These are phyloP conservation scores for Volvox africanus DNA, from an alignment of 139 green algal genomes.

Conservation along the genomic window DNA sequence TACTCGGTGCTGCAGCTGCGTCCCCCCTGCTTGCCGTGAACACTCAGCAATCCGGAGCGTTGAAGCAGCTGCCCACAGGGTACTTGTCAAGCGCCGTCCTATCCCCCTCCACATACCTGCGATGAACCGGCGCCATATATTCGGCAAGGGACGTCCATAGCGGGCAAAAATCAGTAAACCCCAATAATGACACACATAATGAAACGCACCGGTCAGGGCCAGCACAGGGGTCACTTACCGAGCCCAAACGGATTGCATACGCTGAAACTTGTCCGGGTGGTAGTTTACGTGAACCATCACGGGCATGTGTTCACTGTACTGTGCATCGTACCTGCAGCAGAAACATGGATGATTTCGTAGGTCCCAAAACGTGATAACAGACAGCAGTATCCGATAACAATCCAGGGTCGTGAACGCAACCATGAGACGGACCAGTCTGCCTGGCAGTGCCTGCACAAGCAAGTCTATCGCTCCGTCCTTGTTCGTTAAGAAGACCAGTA, in stretches of 20 bases:
- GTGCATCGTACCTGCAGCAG: conserved; percentile 52
- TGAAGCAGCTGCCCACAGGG: conserved; percentile 65
- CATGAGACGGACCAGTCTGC: no score
- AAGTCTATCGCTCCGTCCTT: no score
- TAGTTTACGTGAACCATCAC: conserved; percentile 86
- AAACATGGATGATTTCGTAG: neutral
- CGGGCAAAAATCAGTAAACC: neutral
- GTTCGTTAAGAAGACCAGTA: no score
- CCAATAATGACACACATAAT: no score
- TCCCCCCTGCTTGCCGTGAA: no score
- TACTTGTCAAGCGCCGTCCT: conserved; percentile 72
- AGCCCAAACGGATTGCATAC: conserved; percentile 56
- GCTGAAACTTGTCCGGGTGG: conserved; percentile 81
- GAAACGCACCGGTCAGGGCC: no score
- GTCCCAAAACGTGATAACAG: neutral
- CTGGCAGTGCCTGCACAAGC: no score
- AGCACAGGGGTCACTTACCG: conserved; percentile 62
- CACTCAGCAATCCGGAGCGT: conserved; percentile 50
- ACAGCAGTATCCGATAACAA: no score
- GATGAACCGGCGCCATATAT: no score
- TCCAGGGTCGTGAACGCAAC: no score
- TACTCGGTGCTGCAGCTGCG: no score
- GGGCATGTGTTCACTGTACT: conserved; percentile 57
- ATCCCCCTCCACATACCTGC: conserved; percentile 37
- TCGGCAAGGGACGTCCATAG: neutral